phyloP scores from a whole-genome alignment of 352 stramenopile species.

The Phytophthora idaei region DNA sequence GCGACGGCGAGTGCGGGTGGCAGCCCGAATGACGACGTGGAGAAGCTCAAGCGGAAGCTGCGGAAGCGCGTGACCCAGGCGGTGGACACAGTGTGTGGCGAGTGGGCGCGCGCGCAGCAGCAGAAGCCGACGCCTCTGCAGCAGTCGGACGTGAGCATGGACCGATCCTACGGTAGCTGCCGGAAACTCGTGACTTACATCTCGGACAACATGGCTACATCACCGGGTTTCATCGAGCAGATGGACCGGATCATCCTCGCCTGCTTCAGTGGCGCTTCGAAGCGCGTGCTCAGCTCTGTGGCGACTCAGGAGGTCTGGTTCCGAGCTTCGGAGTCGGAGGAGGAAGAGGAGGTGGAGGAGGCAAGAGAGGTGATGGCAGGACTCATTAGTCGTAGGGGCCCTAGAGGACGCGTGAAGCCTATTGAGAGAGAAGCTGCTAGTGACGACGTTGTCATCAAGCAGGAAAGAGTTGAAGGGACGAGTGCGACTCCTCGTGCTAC shows the following conservation, averaged over 20 bases:
- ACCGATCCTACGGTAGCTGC: constrained; percentile 57
- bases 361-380: not conserved
- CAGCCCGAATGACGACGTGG: constrained; percentile 4
- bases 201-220: constrained; percentile 60
- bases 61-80: constrained; percentile 47
- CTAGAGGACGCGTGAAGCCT: constrained; percentile 1
- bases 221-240: constrained; percentile 55
- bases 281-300: constrained; percentile 50
- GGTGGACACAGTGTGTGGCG: constrained; percentile 48
- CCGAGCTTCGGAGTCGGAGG: constrained; percentile 2
- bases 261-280: constrained; percentile 62
- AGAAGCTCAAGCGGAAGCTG: constrained; percentile 32
- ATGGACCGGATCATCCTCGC: constrained; percentile 75
- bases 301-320: constrained; percentile 66
- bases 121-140: constrained; percentile 1
- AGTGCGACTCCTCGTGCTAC: constrained; percentile 1
- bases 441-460: constrained; percentile 26
- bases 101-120: constrained; percentile 35
- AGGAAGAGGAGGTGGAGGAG: not conserved
- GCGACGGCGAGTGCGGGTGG: constrained; percentile 6
- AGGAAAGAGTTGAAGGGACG: constrained; percentile 19
- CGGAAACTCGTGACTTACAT: constrained; percentile 61
- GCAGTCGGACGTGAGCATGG: constrained; percentile 36
- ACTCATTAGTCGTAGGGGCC: not conserved
- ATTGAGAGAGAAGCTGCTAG: not conserved